Evolutionary conservation across 352 stramenopile genomes (phyloP).

Genomic region (Phytophthora cajani): DNA sequence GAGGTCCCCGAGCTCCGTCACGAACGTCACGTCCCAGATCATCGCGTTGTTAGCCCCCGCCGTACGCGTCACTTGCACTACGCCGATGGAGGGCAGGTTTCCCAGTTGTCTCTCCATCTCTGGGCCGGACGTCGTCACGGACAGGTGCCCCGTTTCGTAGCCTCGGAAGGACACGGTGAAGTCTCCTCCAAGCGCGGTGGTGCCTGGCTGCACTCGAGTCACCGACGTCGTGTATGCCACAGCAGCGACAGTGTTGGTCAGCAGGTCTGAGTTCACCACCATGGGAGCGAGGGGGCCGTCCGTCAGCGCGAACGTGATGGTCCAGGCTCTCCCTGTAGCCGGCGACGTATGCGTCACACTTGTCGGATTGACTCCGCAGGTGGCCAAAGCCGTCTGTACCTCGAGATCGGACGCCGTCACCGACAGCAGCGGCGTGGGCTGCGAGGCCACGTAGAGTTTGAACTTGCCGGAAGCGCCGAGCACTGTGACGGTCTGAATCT

Average conservation of each 20-base stretch:
- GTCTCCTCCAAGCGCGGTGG: slow-evolving; percentile 67
- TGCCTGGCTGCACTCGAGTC: slow-evolving; percentile 48
- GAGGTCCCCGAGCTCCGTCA: slow-evolving; percentile 94
- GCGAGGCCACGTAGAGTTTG: slow-evolving; percentile 71
- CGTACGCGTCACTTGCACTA: slow-evolving; percentile 75
- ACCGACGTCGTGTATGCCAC: slow-evolving; percentile 62
- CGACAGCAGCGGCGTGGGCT: slow-evolving; percentile 57
- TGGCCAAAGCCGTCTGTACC: slow-evolving; percentile 63
- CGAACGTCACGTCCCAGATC: slow-evolving; percentile 92
- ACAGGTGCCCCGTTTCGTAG: slow-evolving; percentile 78
- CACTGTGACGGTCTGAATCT: slow-evolving; percentile 83
- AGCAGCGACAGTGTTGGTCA: slow-evolving; percentile 59
- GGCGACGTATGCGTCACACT: slow-evolving; percentile 45
- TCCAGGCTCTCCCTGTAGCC: slow-evolving; percentile 68
- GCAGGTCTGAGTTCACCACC: slow-evolving; percentile 58
- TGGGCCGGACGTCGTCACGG: slow-evolving; percentile 43
- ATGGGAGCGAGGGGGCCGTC: slow-evolving; percentile 58
- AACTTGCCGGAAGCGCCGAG: slow-evolving; percentile 71
- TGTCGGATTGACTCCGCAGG: slow-evolving; percentile 63
- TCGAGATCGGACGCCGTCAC: slow-evolving; percentile 46
- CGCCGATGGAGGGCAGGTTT: slow-evolving; percentile 84
- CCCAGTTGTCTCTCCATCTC: slow-evolving; percentile 90
- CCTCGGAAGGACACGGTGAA: slow-evolving; percentile 86
- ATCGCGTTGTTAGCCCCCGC: slow-evolving; percentile 68
- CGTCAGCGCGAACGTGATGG: slow-evolving; percentile 66